Evolutionary conservation across 176 grass and related monocot genomes (phyloP).

Genomic region (Oropetium thomaeum): DNA sequence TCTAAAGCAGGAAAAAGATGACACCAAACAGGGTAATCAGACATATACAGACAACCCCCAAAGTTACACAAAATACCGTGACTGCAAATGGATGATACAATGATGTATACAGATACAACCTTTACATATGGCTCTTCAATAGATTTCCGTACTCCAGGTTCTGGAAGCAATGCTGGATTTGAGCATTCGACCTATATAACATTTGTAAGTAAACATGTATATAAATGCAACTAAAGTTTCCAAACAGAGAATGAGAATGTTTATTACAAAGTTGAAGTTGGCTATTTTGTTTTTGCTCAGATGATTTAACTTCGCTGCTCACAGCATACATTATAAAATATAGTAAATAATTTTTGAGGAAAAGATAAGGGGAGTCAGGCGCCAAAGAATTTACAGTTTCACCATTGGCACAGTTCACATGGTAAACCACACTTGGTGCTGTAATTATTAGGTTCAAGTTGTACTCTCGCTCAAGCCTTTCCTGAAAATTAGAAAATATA

Average conservation of each 20-base stretch:
- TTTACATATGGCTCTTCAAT: slow-evolving; percentile 97
- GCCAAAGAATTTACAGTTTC: slow-evolving; percentile 66
- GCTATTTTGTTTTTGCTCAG: not conserved
- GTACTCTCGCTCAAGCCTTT: slow-evolving; percentile 99
- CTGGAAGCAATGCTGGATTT: slow-evolving; percentile 92
- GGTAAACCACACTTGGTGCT: slow-evolving; percentile 96
- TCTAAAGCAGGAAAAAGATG: slow-evolving; percentile 34
- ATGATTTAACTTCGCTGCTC: slow-evolving; percentile 10
- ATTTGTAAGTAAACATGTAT: slow-evolving; percentile 30
- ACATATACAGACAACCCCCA: not conserved
- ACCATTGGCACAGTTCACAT: slow-evolving; percentile 65
- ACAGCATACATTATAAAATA: not conserved
- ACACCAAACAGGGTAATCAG: slow-evolving; percentile 28
- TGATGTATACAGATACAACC: slow-evolving; percentile 45
- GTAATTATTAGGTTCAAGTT: slow-evolving; percentile 97
- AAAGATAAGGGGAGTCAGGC: not conserved
- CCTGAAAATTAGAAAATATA: slow-evolving; percentile 54
- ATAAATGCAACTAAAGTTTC: slow-evolving; percentile 35
- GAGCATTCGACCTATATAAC: slow-evolving; percentile 78
- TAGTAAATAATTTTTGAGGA: slow-evolving; percentile 4
- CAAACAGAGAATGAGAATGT: not conserved
- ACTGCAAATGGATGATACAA: slow-evolving; percentile 21
- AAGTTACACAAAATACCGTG: slow-evolving; percentile 17
- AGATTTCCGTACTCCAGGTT: slow-evolving; percentile 72
- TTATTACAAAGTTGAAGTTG: not conserved